Evolutionary conservation across 345 rosid genomes (phyloP), one percentile per base, ranked within the genome.

Genomic region (Citrus mangshanensis): DNA sequence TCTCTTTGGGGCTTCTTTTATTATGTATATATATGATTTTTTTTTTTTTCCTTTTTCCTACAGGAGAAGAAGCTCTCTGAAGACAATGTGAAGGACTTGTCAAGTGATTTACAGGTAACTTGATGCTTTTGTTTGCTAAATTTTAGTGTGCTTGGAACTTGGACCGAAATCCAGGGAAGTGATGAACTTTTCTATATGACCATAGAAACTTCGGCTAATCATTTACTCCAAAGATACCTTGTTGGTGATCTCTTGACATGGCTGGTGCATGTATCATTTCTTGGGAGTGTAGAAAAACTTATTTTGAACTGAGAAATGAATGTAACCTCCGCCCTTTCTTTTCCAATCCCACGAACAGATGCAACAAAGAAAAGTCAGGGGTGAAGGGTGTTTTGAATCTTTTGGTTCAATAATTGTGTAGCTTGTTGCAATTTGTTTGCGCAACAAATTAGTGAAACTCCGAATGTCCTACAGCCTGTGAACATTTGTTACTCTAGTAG

Each of bases 51-150:
- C 1, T 4, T 46, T 61, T 66, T 66, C 16, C 21, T 49, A 19
- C 85, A 95, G 99, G 98, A 95, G 80, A 95, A 93, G 84, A 93
- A 95, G 89, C 95, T 95, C 14, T 95, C 99, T 19, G 99, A 95
- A 87, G 99, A 95, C 90, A 95, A 93, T 74, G 92, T 89, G 85
- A 95, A 92, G 84, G 99, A 91, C 88, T 85, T 93, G 78, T 93
- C 98, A 62, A 84, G 88, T 81, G 99, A 92, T 85, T 82, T 95
- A 83, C 96, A 93, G 97, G 99, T 95, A 82, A 81, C 30, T 61
- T 77, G 32, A 75, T 68, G 56, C 58, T 5, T 54, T 54, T 16
- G 22, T 54, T 46, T 54, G 58, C 58, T 54, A 54, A 16, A 54
- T 54, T 46, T 46, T 46, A 46, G 18, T 46, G 51, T 46, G 51